Evolutionary conservation across 768 basidiomycete genomes (phyloP), one percentile per base, ranked within the genome.

Genomic region (Rhodosporidiobolus sp.): DNA sequence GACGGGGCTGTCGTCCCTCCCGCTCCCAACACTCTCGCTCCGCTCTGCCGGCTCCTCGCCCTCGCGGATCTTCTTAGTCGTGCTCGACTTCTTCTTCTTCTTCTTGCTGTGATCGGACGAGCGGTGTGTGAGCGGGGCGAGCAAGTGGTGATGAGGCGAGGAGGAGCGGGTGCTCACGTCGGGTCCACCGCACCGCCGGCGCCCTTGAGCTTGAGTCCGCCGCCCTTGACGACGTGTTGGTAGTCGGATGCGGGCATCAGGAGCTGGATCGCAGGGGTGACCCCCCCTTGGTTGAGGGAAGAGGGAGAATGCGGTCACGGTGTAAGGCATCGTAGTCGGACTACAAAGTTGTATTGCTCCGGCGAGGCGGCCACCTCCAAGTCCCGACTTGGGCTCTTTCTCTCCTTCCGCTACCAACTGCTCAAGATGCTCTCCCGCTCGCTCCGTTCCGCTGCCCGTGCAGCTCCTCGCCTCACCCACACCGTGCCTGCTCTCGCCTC

Each of bases 161-260:
- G 5, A 28, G 45, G 26, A 32, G 19, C 24, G 50, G 24, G 45
- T 38, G 69, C 69, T 55, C 14, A 75, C 69, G 68, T 24, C 12
- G 65, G 65, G 28, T 54, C 69, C 5, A 57, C 34, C 26, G 35
- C 46, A 2, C 57, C 72, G 84, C 84, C 88, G 48, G 86, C 87
- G n/a, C 90, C 87, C 83, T 93, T 94, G 79, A 94, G 85, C 81
- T 92, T 94, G 80, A 94, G 89, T 76, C 90, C 88, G 79, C 92
- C 92, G 59, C 91, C 90, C 66, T 45, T 45, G 4, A 90, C 88
- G 80, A 88, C 88, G 82, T 90, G 84, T 83, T 90, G 87, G 82
- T 94, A 94, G 81, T 90, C 90, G 68, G 89, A 88, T 89, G 62
- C 24, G 11, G 66, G 62, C 66, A 73, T 73, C 19, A 30, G 49